Conservation (phyloP, 257 asterid genomes). For the Rehmannia glutinosa region DNA sequence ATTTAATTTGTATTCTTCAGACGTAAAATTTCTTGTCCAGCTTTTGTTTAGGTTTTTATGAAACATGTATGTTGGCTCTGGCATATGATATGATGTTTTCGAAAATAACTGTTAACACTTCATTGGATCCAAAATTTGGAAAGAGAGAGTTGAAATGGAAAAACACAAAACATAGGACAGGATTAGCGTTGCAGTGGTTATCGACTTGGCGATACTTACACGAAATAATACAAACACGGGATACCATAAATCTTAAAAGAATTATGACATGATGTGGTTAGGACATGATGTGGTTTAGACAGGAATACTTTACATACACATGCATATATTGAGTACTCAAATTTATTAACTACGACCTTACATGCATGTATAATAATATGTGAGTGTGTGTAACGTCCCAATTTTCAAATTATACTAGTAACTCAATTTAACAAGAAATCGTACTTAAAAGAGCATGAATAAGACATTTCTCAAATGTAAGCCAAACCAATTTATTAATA, state of each 20-base stretch:
- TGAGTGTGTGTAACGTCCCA: too few species aligned
- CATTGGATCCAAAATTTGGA: neutral
- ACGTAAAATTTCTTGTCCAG: slow-evolving; percentile 12
- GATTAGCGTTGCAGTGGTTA: neutral
- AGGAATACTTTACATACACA: neutral
- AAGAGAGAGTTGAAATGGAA: neutral
- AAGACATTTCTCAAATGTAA: too few species aligned
- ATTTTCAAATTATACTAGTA: too few species aligned
- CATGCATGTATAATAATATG: neutral
- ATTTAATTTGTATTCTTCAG: neutral
- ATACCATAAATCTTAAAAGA: neutral
- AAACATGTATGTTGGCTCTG: neutral
- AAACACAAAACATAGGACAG: neutral
- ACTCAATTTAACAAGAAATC: too few species aligned
- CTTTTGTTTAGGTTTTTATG: neutral
- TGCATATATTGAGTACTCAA: neutral
- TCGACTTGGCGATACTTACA: neutral
- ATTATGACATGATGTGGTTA: neutral
- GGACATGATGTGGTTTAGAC: neutral
- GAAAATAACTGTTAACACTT: neutral
- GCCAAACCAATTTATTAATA: too few species aligned
- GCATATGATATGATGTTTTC: slow-evolving; percentile 1
- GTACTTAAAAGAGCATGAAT: too few species aligned
- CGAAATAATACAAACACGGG: neutral
- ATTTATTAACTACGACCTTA: neutral